phyloP scores from a whole-genome alignment of 768 basidiomycete genomes.

The Dictyophora rubrovolvata region DNA sequence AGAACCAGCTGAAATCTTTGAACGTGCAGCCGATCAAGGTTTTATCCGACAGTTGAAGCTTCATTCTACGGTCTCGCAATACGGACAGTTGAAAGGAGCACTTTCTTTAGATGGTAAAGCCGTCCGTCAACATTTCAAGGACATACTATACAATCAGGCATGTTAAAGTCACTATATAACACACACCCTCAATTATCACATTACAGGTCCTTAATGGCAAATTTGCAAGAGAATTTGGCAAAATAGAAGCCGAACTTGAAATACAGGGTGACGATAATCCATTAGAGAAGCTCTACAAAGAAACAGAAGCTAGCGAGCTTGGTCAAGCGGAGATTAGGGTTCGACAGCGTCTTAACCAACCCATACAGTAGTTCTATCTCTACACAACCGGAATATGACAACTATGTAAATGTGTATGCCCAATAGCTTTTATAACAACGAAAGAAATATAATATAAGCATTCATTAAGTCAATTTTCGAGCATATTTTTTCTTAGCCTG shows the following conservation, averaged over 20 bases:
- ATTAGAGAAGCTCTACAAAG: conserved; percentile 41
- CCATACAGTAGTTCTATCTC: neutral
- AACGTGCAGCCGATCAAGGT: conserved; percentile 56
- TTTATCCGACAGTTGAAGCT: conserved; percentile 51
- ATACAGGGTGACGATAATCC: conserved; percentile 46
- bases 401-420: neutral
- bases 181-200: neutral
- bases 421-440: neutral
- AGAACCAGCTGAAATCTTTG: conserved; percentile 60
- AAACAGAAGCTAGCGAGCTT: conserved; percentile 40
- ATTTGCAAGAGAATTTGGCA: conserved; percentile 44
- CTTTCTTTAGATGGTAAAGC: conserved; percentile 43
- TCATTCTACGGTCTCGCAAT: conserved; percentile 54
- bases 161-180: neutral
- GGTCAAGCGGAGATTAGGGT: conserved; percentile 53
- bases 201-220: conserved; percentile 47
- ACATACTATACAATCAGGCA: conserved; percentile 50
- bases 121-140: conserved; percentile 41
- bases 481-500: conserved; percentile 34
- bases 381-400: neutral
- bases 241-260: conserved; percentile 47
- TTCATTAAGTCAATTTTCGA: conserved; percentile 6
- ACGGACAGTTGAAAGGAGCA: conserved; percentile 49
- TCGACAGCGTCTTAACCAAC: conserved; percentile 32
- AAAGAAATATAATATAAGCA: neutral